Evolutionary conservation across 345 rosid genomes (phyloP).

Genomic region (Turritis glabra): DNA sequence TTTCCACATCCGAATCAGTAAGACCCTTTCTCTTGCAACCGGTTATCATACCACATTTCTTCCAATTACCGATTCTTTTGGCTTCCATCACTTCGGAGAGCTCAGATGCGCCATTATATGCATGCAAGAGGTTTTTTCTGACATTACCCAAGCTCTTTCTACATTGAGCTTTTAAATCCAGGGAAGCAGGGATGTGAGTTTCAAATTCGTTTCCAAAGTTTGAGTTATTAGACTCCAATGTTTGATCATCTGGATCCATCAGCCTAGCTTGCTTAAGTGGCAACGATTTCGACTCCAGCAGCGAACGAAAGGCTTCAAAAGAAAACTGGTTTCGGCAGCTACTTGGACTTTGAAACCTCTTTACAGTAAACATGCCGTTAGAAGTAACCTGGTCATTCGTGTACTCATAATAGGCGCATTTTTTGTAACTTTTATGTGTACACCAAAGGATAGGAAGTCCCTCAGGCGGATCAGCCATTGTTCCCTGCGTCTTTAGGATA

Average conservation of each 20-base stretch:
- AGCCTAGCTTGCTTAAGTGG: constrained; percentile 59
- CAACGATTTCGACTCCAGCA: constrained; percentile 38
- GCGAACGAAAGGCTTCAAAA: constrained; percentile 36
- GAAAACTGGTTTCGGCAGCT: constrained; percentile 47
- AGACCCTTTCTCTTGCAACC: constrained; percentile 41
- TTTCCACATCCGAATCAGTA: constrained; percentile 38
- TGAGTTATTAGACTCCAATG: constrained; percentile 39
- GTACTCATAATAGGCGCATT: constrained; percentile 83
- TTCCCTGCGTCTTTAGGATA: constrained; percentile 87
- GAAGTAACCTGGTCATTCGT: constrained; percentile 44
- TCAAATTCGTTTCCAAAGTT: constrained; percentile 33
- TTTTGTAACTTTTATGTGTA: constrained; percentile 58
- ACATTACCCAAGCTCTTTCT: constrained; percentile 53
- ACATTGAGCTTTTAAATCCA: constrained; percentile 48
- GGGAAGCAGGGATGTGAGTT: constrained; percentile 31
- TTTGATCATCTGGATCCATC: constrained; percentile 45
- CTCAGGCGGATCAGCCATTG: constrained; percentile 74
- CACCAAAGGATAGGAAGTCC: constrained; percentile 76
- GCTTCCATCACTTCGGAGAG: constrained; percentile 38
- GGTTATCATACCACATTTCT: constrained; percentile 39
- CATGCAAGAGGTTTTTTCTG: constrained; percentile 60
- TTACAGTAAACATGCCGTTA: constrained; percentile 41
- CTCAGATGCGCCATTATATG: constrained; percentile 47
- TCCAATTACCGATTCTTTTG: constrained; percentile 37
- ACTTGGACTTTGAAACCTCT: constrained; percentile 47